Base-by-base conservation (phyloP, 2,329 filamentous ascomycete genomes). In the Aspergillus persii region DNA sequence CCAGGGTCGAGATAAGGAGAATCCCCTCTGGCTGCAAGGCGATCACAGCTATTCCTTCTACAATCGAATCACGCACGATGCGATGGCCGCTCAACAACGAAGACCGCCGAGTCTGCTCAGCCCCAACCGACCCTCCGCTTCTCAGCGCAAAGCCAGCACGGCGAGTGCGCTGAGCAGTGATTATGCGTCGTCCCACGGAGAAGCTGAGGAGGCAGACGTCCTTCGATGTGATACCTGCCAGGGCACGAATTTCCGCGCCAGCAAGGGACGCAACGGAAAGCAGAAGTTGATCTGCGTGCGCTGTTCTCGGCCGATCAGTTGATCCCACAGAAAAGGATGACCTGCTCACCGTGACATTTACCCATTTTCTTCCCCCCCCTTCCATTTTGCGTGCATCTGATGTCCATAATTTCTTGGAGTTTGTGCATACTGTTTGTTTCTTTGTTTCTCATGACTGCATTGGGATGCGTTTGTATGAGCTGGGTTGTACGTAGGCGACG, bases 261-360 rank as follows among this genome's bases (percentile, higher is more conserved):
- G 82, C 64, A 84, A 82, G 60, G 76, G 81, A 3, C 80, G 78
- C 30, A 81, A 81, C 7, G 79, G 76, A 47, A 80, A 77, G 54
- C 84, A 86, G 69, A 80, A 79, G 60, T 73, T 90, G 63, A 80
- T 87, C n/a, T 91, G 88, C 71, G 81, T 81, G 39, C 80, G 78
- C 50, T 91, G 81, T 56, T 68, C 69, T 51, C 69, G 62, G 26
- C 63, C 72, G 44, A 63, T 74, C 54, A 60, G 54, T 58, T 71
- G 54, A 67, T 55, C 48, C 9, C n/a, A 4, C n/a, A 33, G 29
- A 23, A 44, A 9, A 12, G 11, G 23, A 27, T 8, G 44, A 27
- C 8, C 4, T 48, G 36, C 23, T 41, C 36, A 6, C 30, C 12
- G 6, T n/a, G 4, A 4, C 36, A 12, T 15, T 15, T 41, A n/a